phyloP scores from a whole-genome alignment of 257 asterid genomes.

The Przewalskia tangutica region DNA sequence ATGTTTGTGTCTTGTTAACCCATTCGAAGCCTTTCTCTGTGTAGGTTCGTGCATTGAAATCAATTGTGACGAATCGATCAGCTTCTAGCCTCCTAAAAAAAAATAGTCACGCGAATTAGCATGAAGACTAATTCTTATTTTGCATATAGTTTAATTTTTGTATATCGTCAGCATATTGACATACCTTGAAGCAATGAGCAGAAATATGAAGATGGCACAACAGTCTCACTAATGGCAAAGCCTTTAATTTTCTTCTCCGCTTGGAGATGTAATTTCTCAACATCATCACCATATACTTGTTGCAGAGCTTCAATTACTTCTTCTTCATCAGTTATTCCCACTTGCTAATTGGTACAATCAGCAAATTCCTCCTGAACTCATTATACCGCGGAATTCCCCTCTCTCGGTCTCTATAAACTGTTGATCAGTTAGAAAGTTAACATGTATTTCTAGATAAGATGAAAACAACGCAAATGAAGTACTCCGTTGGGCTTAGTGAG shows the following conservation, averaged over 20 bases:
- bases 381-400: conserved; percentile 60
- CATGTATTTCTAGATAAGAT: too few species aligned
- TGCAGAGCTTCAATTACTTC: conserved; percentile 33
- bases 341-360: conserved; percentile 49
- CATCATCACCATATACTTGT: conserved; percentile 44
- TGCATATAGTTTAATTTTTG: neutral
- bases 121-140: neutral
- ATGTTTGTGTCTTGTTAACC: conserved; percentile 53
- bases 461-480: too few species aligned
- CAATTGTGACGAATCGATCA: conserved; percentile 44
- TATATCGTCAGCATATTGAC: neutral
- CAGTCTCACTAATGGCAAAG: conserved; percentile 60
- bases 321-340: conserved; percentile 50
- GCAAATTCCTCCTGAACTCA: conserved; percentile 36
- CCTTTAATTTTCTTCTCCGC: conserved; percentile 59
- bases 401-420: conserved; percentile 62
- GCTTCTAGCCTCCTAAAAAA: conserved; percentile 50
- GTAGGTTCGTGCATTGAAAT: conserved; percentile 46
- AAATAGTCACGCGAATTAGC: neutral
- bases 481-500: too few species aligned
- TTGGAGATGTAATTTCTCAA: conserved; percentile 44
- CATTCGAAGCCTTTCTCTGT: conserved; percentile 52
- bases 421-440: neutral
- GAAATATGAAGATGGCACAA: conserved; percentile 50
- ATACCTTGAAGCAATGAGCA: conserved; percentile 48